Percentiles rank a stretch among this genome's conserved stretches.
Conservation (phyloP, 768 basidiomycete genomes). For the Amanita phalloides region DNA sequence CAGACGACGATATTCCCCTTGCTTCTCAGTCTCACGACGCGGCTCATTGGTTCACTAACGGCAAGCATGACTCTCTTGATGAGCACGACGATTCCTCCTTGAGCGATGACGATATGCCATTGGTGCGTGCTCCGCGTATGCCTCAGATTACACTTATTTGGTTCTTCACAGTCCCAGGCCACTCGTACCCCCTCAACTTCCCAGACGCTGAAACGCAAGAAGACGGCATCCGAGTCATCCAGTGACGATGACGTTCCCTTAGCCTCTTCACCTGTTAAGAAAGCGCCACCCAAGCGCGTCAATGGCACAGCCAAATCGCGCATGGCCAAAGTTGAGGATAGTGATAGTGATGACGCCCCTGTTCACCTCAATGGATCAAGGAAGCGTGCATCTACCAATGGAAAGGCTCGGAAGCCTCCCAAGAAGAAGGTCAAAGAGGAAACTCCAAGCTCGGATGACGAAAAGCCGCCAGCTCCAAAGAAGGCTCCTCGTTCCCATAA, state of each 20-base stretch:
- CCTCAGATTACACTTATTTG: slow-evolving; percentile 11
- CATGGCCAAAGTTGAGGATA: slow-evolving; percentile 25
- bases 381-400: slow-evolving; percentile 29
- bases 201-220: slow-evolving; percentile 50
- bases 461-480: slow-evolving; percentile 24
- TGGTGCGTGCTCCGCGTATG: slow-evolving; percentile 34
- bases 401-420: slow-evolving; percentile 39
- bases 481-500: slow-evolving; percentile 27
- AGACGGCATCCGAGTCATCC: slow-evolving; percentile 42
- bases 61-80: slow-evolving; percentile 31
- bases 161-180: slow-evolving; percentile 40
- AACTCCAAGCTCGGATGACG: slow-evolving; percentile 20
- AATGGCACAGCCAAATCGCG: slow-evolving; percentile 30
- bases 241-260: slow-evolving; percentile 68
- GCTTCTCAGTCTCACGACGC: slow-evolving; percentile 32
- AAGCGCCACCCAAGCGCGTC: slow-evolving; percentile 13
- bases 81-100: slow-evolving; percentile 33
- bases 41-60: slow-evolving; percentile 26
- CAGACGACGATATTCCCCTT: slow-evolving; percentile 51
- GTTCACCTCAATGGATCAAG: slow-evolving; percentile 25
- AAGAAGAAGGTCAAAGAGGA: slow-evolving; percentile 61
- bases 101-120: slow-evolving; percentile 65
- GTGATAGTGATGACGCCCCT: slow-evolving; percentile 29
- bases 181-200: slow-evolving; percentile 24
- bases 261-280: slow-evolving; percentile 61